A percentile compares a stretch with the other conserved stretches of the same genome.
phyloP scores from a whole-genome alignment of 2,329 filamentous ascomycete genomes.

The Arthrobotrys entomopaga region DNA sequence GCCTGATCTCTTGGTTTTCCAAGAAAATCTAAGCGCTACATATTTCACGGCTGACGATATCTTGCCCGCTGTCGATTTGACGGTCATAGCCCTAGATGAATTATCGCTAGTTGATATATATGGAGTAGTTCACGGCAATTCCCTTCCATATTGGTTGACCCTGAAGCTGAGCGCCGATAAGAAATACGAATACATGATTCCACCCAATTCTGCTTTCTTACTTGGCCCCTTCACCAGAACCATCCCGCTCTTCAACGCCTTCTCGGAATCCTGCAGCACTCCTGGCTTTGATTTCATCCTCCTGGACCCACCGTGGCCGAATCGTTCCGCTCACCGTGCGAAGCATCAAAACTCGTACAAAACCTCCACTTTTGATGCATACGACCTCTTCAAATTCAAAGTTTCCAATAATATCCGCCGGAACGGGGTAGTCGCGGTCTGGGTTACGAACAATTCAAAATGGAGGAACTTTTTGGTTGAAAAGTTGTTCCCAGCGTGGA shows the following conservation, averaged over 20 bases:
- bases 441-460: conserved; percentile 78
- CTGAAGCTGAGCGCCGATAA: conserved; percentile 36
- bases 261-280: conserved; percentile 23
- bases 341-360: conserved; percentile 66
- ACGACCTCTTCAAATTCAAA: conserved; percentile 68
- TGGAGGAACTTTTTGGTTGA: conserved; percentile 69
- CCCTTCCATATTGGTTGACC: conserved; percentile 37
- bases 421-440: conserved; percentile 73
- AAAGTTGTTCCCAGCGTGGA: conserved; percentile 74
- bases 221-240: conserved; percentile 55
- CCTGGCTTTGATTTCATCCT: conserved; percentile 73
- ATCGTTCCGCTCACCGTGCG: conserved; percentile 74
- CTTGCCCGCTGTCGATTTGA: conserved; percentile 16
- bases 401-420: conserved; percentile 68
- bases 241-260: conserved; percentile 35
- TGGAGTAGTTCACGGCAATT: conserved; percentile 35
- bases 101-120: conserved; percentile 48
- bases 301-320: conserved; percentile 84
- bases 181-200: conserved; percentile 53
- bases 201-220: conserved; percentile 57
- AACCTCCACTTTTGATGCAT: conserved; percentile 64
- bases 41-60: neutral
- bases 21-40: conserved; percentile 32
- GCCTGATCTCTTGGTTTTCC: conserved; percentile 38
- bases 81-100: conserved; percentile 23